Evolutionary conservation across 148 eudicot species (phyloP).

Genomic region (Camellia sinensis): DNA sequence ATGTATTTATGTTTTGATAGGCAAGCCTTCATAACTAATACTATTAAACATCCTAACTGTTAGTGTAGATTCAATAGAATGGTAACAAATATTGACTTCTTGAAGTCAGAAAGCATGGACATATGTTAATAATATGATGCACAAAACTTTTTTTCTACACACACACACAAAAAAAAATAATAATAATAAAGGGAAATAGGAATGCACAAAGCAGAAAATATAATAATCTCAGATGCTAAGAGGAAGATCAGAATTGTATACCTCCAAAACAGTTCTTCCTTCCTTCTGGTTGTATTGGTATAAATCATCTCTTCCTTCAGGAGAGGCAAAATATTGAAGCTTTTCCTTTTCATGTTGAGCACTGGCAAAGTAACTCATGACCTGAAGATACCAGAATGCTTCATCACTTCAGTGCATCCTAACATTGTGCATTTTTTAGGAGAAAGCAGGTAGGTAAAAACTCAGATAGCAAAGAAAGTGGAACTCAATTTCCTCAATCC

Average conservation of each 20-base stretch:
- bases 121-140: background rate
- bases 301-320: conserved; percentile 95
- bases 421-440: background rate
- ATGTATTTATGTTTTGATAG: background rate
- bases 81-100: background rate
- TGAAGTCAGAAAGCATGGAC: background rate
- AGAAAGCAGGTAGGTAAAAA: conserved; percentile 3
- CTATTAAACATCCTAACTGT: background rate
- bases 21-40: background rate
- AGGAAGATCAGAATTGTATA: conserved; percentile 18
- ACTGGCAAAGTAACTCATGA: conserved; percentile 85
- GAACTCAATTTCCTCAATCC: background rate
- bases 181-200: background rate
- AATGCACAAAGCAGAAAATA: conserved; percentile 4
- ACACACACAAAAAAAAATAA: too few relatives aligned
- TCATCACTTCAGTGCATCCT: background rate
- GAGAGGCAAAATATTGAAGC: conserved; percentile 83
- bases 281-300: conserved; percentile 93
- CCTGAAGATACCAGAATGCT: conserved; percentile 39
- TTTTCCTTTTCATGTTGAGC: conserved; percentile 95
- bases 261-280: conserved; percentile 90
- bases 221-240: background rate
- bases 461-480: background rate
- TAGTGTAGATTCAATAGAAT: conserved; percentile 4
- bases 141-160: background rate